Evolutionary conservation across 768 basidiomycete genomes (phyloP), one percentile per base, ranked within the genome.

Genomic region (Baorangia bicolor): DNA sequence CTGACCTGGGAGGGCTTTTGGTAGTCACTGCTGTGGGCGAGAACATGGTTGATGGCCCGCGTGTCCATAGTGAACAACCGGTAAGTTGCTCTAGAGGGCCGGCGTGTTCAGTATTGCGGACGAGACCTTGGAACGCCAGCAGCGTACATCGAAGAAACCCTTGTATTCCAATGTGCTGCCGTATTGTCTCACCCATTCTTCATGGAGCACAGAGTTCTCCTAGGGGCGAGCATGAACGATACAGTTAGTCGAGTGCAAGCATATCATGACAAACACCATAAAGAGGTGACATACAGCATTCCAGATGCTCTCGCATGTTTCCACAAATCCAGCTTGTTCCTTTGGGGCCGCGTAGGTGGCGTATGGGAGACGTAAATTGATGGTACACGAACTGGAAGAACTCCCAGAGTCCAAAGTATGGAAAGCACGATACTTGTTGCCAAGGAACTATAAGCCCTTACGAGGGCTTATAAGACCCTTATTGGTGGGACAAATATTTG

Each of bases 31-130:
- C 37, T 21, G 30, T 56, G 58, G 21, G 34, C 43, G 18, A 56
- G 49, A 4, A 59, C 11, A 42, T 56, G 44, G 39, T 51, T 53
- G 20, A 57, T 47, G 11, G 59, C n/a, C n/a, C n/a, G n/a, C n/a
- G n/a, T n/a, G n/a, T n/a, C n/a, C n/a, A n/a, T n/a, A n/a, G n/a
- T n/a, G 10, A 56, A 41, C 9, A 56, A 12, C 10, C 23, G 37
- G 10, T 34, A n/a, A n/a, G n/a, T n/a, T 40, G 0, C 28, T 56
- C 49, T 52, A 38, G 9, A 27, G 7, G 14, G 28, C 18, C 9
- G 42, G 18, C 23, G 2, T 30, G 13, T 21, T 55, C 11, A 31
- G 6, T 11, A 27, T 14, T 11, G 13, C 6, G 18, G 16, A 35
- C 7, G 5, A 21, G 5, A 2, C 10, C 18, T 11, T 4, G 7